A percentile compares a stretch with the other conserved stretches of the same genome.
phyloP scores from a whole-genome alignment of 1,284 basidiomycete genomes.

The Fomitopsis pinicola region DNA sequence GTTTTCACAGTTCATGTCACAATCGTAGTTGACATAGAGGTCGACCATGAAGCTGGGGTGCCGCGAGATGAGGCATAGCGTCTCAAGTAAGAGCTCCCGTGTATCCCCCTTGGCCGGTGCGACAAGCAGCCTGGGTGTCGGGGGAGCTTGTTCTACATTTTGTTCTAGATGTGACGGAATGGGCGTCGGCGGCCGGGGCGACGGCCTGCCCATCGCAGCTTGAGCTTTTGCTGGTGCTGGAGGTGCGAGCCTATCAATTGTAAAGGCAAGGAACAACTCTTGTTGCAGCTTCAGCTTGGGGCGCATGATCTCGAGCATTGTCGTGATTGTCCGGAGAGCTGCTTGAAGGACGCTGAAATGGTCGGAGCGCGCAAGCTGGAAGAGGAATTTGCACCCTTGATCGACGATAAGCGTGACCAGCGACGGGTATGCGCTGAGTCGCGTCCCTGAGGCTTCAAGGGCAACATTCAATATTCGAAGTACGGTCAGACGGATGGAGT shows the following conservation, averaged over 20 bases:
- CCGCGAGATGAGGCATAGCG: constrained; percentile 76
- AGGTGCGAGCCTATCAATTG: constrained; percentile 84
- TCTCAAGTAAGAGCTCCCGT: constrained; percentile 88
- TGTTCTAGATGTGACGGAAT: constrained; percentile 39
- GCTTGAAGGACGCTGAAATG: constrained; percentile 76
- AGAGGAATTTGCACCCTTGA: constrained; percentile 92
- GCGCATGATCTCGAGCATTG: constrained; percentile 87
- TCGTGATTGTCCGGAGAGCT: constrained; percentile 82
- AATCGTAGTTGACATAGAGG: constrained; percentile 95
- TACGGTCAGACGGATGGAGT: constrained; percentile 90
- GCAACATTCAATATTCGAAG: constrained; percentile 87
- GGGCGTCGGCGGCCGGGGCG: constrained; percentile 52
- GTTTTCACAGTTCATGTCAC: constrained; percentile 95
- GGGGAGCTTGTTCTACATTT: constrained; percentile 40
- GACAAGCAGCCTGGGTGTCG: constrained; percentile 56
- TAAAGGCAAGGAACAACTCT: constrained; percentile 92
- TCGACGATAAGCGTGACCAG: constrained; percentile 76
- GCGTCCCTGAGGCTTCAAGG: constrained; percentile 80
- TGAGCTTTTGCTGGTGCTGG: constrained; percentile 31
- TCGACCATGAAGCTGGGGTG: constrained; percentile 92
- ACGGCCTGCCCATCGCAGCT: constrained; percentile 16
- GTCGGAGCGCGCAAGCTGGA: constrained; percentile 91
- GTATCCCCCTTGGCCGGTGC: constrained; percentile 84
- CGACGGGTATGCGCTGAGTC: constrained; percentile 73
- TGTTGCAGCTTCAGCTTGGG: constrained; percentile 92